Base-by-base conservation (phyloP, 352 stramenopile genomes). In the Phytophthora aleatoria region DNA sequence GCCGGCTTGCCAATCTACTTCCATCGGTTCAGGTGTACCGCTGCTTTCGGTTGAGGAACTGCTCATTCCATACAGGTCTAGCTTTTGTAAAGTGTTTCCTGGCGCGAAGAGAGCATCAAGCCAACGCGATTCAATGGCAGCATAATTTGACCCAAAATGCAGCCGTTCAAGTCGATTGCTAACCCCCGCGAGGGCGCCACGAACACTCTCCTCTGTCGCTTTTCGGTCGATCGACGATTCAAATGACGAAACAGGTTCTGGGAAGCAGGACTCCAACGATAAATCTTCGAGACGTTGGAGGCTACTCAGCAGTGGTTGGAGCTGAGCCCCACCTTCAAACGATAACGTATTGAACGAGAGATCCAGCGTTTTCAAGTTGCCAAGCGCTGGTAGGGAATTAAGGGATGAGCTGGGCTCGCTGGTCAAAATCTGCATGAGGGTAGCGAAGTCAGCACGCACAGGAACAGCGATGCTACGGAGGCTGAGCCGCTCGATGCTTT, bases 341-440 rank as follows among this genome's bases (percentile, higher is more conserved):
- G 68, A 70, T 41, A 94, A 73, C 7, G 79, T 89, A 56, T 91
- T 90, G 64, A 85, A 91, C 28, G 83, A 92, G 7, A 94, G 28
- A 64, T 92, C 74, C 43, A 94, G 62, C n/a, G 62, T 71, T 24
- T 71, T 57, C 7, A 94, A 58, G 45, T 71, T 63, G 5, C 13
- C 41, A 16, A 89, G 50, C 9, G 50, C 55, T 61, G 77, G 50
- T 36, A 73, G 44, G 30, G 35, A 48, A 42, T 41, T 53, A 28
- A 36, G 6, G 12, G 39, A 57, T 49, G 50, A 44, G 35, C 10
- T 58, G 2, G 1, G 55, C 16, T 57, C 47, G 27, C 43, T 31
- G 11, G 52, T 49, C 20, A 91, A 58, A 47, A 83, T 56, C 8
- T 55, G 63, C 43, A 90, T 57, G 4, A 90, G 54, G 9, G 42